Evolutionary conservation across 2,329 filamentous ascomycete species (phyloP).

Genomic region (Fusarium musae): DNA sequence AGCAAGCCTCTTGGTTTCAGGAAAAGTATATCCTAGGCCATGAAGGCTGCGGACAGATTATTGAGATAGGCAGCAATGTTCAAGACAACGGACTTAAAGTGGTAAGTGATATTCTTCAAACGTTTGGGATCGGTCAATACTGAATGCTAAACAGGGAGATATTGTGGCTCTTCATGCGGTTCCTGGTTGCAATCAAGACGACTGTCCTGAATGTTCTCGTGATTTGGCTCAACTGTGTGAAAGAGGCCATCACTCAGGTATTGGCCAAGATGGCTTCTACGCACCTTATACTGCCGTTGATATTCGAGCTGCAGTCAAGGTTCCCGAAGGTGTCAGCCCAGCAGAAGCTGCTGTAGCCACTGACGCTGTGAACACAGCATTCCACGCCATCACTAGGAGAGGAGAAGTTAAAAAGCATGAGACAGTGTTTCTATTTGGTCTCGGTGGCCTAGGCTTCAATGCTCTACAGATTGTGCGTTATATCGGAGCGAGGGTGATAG

Average conservation of each 20-base stretch:
- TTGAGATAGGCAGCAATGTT: slow-evolving; percentile 16
- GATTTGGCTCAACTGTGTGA: slow-evolving; percentile 53
- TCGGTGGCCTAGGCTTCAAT: slow-evolving; percentile 33
- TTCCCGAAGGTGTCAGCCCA: slow-evolving; percentile 25
- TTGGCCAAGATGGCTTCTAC: slow-evolving; percentile 57
- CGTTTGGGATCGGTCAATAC: too few species aligned
- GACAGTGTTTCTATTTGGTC: slow-evolving; percentile 30
- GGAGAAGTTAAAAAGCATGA: slow-evolving; percentile 25
- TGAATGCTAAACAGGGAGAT: slow-evolving; percentile 24
- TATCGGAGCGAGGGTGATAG: slow-evolving; percentile 27
- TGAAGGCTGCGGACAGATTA: slow-evolving; percentile 33
- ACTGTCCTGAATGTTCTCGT: slow-evolving; percentile 51
- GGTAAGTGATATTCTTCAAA: background rate
- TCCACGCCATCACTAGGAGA: slow-evolving; percentile 32
- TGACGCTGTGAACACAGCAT: slow-evolving; percentile 37
- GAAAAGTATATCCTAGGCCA: slow-evolving; percentile 34
- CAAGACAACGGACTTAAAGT: background rate
- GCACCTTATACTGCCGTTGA: slow-evolving; percentile 52
- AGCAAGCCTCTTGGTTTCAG: slow-evolving; percentile 35
- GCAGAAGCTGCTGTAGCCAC: slow-evolving; percentile 36
- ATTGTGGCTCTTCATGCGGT: slow-evolving; percentile 38
- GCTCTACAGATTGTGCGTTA: slow-evolving; percentile 30
- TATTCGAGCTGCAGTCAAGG: slow-evolving; percentile 26
- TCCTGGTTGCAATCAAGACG: slow-evolving; percentile 17
- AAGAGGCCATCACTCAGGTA: slow-evolving; percentile 53